phyloP scores from a whole-genome alignment of 2,329 filamentous ascomycete genomes.

The Knufia petricola region DNA sequence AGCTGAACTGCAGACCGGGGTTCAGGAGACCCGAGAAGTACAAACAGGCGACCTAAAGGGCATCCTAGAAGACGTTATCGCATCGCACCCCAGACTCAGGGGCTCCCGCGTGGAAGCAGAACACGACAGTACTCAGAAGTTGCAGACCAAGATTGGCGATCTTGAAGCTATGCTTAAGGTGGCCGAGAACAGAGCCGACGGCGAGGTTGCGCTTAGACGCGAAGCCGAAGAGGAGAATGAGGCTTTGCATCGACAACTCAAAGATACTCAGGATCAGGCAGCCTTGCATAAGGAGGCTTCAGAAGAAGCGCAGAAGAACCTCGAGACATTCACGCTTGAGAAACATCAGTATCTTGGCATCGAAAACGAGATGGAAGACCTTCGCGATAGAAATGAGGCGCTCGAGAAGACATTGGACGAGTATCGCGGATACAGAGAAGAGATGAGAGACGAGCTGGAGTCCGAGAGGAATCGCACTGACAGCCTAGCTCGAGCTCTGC shows the following conservation, averaged over 20 bases:
- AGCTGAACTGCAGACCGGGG: slow-evolving; percentile 32
- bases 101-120: slow-evolving; percentile 41
- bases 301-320: slow-evolving; percentile 55
- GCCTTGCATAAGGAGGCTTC: slow-evolving; percentile 38
- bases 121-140: slow-evolving; percentile 40
- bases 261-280: slow-evolving; percentile 52
- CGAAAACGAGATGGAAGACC: slow-evolving; percentile 42
- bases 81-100: slow-evolving; percentile 46
- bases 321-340: slow-evolving; percentile 58
- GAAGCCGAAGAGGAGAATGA: slow-evolving; percentile 62
- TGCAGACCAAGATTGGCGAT: slow-evolving; percentile 52
- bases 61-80: slow-evolving; percentile 55
- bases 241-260: slow-evolving; percentile 61
- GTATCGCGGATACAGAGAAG: slow-evolving; percentile 40
- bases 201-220: slow-evolving; percentile 54
- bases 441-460: slow-evolving; percentile 5
- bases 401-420: slow-evolving; percentile 54
- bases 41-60: slow-evolving; percentile 47
- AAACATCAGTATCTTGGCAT: slow-evolving; percentile 54
- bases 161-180: slow-evolving; percentile 59
- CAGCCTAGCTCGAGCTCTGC: slow-evolving; percentile 12
- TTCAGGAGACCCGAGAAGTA: slow-evolving; percentile 29
- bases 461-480: slow-evolving; percentile 7
- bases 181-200: slow-evolving; percentile 54
- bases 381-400: slow-evolving; percentile 51